Percentiles rank a stretch among this genome's conserved stretches.
Evolutionary conservation across 106 monocot species (phyloP).

Genomic region (Hemerocallis citrina): DNA sequence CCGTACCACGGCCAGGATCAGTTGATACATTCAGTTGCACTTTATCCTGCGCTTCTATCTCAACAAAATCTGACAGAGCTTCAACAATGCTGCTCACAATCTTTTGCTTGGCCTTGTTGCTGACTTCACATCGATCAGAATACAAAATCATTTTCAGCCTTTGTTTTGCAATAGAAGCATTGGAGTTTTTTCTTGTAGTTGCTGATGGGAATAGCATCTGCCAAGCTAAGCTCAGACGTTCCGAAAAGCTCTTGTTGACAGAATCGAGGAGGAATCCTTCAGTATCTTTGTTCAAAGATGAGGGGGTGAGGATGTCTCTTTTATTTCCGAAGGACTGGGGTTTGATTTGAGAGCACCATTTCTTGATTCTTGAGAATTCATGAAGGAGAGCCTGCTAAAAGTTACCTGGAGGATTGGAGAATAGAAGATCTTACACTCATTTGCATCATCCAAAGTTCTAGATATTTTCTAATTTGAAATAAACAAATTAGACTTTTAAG

Average conservation of each 20-base stretch:
- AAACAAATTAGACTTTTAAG: too few relatives aligned
- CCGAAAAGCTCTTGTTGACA: conserved; percentile 69
- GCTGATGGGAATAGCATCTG: conserved; percentile 64
- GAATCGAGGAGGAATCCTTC: conserved; percentile 56
- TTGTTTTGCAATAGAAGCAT: conserved; percentile 86
- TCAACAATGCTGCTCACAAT: conserved; percentile 65
- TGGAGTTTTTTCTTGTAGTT: conserved; percentile 31
- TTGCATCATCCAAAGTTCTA: too few relatives aligned
- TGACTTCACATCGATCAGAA: conserved; percentile 87
- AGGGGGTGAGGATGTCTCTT: conserved; percentile 7
- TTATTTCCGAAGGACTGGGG: conserved; percentile 4
- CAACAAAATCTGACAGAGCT: conserved; percentile 86
- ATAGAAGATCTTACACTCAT: too few relatives aligned
- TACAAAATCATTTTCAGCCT: conserved; percentile 94
- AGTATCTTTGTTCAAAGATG: conserved; percentile 26
- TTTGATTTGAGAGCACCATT: conserved; percentile 4
- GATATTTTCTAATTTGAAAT: too few relatives aligned
- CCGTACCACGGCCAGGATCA: conserved; percentile 68
- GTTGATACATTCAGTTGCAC: conserved; percentile 83
- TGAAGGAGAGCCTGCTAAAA: conserved; percentile 16
- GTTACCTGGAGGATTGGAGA: conserved; percentile 18
- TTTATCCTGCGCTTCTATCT: conserved; percentile 88
- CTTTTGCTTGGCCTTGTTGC: conserved; percentile 86
- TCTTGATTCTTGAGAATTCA: conserved; percentile 12
- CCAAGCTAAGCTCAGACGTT: conserved; percentile 78